Evolutionary conservation across 2,329 filamentous ascomycete species (phyloP), one percentile per base, ranked within the genome.

Genomic region (Trichoderma oligosporum): DNA sequence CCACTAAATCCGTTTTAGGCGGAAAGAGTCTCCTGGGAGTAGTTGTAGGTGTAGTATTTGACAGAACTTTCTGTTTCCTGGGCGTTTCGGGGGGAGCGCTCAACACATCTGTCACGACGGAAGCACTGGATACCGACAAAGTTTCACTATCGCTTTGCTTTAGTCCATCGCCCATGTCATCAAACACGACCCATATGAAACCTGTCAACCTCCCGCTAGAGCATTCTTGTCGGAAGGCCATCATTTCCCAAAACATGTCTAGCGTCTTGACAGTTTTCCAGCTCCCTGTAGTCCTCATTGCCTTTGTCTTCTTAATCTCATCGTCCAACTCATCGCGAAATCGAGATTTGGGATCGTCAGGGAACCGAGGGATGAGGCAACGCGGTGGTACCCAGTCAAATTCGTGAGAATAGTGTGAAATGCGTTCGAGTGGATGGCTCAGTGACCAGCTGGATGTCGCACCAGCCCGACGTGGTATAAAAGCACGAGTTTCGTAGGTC

Each of bases 171-270:
- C 63, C 60, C 33, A 67, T 60, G 8, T 84, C 79, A 31, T 91
- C 87, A 62, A 97, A 88, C 0, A 97, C 86, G 24, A 97, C 76
- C 93, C 95, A 99, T 24, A 97, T 80, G 64, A 99, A 99, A 0
- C 95, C 95, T 0, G 96, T 95, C 67, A 96, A 80, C 16, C 92
- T 82, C 0, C 94, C 95, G 31, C 91, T 90, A 0, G 92, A 96
- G 68, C 94, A 99, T 68, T 99, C 94, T 70, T 97, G 94, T 57
- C 94, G 81, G 68, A 89, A 97, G 0, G 92, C 87, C 93, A 99
- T 97, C 81, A 96, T 88, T 61, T 99, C 94, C 94, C 94, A 99
- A 67, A 99, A 99, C 64, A 92, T 86, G n/a, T 92, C 89, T 38
- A 99, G 75, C 0, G 85, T 88, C 68, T 82, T 86, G 22, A 97